Evolutionary conservation across 2,329 filamentous ascomycete species (phyloP).

Genomic region (Helotiales sp.): DNA sequence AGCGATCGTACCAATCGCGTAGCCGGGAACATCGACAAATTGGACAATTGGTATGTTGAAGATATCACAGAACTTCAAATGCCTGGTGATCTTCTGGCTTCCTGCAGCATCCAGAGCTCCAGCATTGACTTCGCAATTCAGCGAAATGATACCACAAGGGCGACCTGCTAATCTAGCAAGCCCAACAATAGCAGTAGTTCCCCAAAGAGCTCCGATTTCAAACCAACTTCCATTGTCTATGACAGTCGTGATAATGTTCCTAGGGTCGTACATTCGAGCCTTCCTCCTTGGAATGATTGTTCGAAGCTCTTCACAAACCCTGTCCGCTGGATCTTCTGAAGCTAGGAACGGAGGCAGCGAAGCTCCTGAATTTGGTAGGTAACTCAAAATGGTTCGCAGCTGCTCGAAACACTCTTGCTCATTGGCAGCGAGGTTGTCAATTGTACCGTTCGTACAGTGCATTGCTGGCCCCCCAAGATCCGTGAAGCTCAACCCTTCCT

Average conservation of each 20-base stretch:
- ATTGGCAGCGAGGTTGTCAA: slow-evolving; percentile 61
- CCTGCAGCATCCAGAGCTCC: slow-evolving; percentile 62
- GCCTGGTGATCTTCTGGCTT: slow-evolving; percentile 58
- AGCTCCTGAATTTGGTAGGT: slow-evolving; percentile 57
- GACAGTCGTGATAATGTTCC: slow-evolving; percentile 56
- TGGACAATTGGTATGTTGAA: slow-evolving; percentile 66
- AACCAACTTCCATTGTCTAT: slow-evolving; percentile 60
- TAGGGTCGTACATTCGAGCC: slow-evolving; percentile 60
- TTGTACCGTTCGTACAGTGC: slow-evolving; percentile 66
- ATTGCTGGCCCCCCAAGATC: slow-evolving; percentile 61
- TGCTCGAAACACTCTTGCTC: slow-evolving; percentile 64
- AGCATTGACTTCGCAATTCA: slow-evolving; percentile 61
- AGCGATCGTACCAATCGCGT: slow-evolving; percentile 63
- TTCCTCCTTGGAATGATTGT: slow-evolving; percentile 57
- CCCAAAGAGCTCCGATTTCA: slow-evolving; percentile 64
- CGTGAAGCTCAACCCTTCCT: slow-evolving; percentile 58
- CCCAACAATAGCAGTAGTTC: slow-evolving; percentile 59
- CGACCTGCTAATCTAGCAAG: slow-evolving; percentile 57
- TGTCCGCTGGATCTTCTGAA: slow-evolving; percentile 48
- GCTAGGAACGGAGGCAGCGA: slow-evolving; percentile 51
- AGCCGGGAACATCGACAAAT: slow-evolving; percentile 63
- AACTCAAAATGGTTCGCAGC: slow-evolving; percentile 55
- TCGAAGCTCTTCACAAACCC: slow-evolving; percentile 49
- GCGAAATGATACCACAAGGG: slow-evolving; percentile 58
- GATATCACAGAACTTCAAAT: slow-evolving; percentile 63